These are phyloP conservation scores for Neonectria neomacrospora DNA, from an alignment of 2,329 filamentous ascomycete genomes.

Conservation along the genomic window DNA sequence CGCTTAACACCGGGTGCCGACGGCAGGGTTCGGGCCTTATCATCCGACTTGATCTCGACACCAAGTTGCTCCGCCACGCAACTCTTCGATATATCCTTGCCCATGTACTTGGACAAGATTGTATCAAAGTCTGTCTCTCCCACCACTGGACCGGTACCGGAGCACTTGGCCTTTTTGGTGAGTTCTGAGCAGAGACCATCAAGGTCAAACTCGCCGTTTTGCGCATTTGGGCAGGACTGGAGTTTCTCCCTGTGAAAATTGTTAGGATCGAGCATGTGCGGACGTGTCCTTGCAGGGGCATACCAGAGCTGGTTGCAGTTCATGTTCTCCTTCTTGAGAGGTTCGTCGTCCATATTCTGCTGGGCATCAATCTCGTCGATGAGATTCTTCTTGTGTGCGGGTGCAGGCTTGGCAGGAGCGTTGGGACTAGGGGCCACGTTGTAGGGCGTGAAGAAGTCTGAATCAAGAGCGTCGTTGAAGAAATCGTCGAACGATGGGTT, in stretches of 20 bases:
- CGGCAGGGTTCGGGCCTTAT: slow-evolving; percentile 34
- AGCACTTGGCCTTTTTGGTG: slow-evolving; percentile 95
- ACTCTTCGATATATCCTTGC: slow-evolving; percentile 53
- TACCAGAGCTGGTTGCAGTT: slow-evolving; percentile 96
- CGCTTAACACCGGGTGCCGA: slow-evolving; percentile 32
- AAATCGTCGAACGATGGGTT: slow-evolving; percentile 78
- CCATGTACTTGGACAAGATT: slow-evolving; percentile 74
- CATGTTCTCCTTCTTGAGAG: slow-evolving; percentile 68
- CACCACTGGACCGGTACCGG: slow-evolving; percentile 88
- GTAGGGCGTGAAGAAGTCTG: slow-evolving; percentile 84
- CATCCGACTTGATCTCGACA: slow-evolving; percentile 57
- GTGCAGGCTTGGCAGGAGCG: slow-evolving; percentile 39
- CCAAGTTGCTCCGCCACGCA: slow-evolving; percentile 65
- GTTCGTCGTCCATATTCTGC: slow-evolving; percentile 77
- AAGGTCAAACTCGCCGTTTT: slow-evolving; percentile 91
- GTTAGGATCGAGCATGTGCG: slow-evolving; percentile 52
- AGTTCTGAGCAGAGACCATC: slow-evolving; percentile 93
- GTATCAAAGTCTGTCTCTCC: slow-evolving; percentile 88
- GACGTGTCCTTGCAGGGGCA: slow-evolving; percentile 49
- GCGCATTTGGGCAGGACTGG: slow-evolving; percentile 86
- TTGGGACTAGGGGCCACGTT: slow-evolving; percentile 68
- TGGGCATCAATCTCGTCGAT: slow-evolving; percentile 81
- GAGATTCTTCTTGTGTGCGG: slow-evolving; percentile 70
- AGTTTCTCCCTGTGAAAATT: slow-evolving; percentile 79
- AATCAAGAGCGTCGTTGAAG: slow-evolving; percentile 81